Evolutionary conservation across 148 eudicot species (phyloP).

Genomic region (Silene latifolia): DNA sequence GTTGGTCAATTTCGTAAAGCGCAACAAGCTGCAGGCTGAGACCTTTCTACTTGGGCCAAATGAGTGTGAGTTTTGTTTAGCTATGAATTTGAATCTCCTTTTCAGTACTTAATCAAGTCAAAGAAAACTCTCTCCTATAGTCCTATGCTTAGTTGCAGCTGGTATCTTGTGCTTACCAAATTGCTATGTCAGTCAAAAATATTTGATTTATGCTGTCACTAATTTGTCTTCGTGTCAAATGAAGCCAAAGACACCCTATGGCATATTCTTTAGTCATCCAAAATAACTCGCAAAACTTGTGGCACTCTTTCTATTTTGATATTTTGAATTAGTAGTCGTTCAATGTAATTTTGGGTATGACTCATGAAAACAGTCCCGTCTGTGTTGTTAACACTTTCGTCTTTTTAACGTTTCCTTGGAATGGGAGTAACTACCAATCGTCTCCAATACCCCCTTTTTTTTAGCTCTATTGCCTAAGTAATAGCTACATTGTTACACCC

Average conservation of each 20-base stretch:
- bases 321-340: too few relatives aligned
- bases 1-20: constrained; percentile 63
- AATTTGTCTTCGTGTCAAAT: too few relatives aligned
- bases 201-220: too few relatives aligned
- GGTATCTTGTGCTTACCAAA: background rate
- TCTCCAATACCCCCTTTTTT: too few relatives aligned
- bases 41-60: constrained; percentile 69
- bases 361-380: background rate
- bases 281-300: background rate
- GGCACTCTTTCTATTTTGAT: background rate
- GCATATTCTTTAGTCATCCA: background rate
- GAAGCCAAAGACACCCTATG: background rate
- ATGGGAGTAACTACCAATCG: too few relatives aligned
- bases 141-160: background rate
- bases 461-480: too few relatives aligned
- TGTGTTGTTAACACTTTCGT: background rate
- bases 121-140: background rate
- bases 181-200: too few relatives aligned
- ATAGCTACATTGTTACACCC: too few relatives aligned
- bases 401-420: too few relatives aligned
- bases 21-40: constrained; percentile 66
- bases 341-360: too few relatives aligned
- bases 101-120: background rate
- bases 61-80: constrained; percentile 61
- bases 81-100: background rate